A percentile compares a stretch with the other conserved stretches of the same genome.
Evolutionary conservation across 441 rosid species (phyloP).

Genomic region (Brassica hybrid): DNA sequence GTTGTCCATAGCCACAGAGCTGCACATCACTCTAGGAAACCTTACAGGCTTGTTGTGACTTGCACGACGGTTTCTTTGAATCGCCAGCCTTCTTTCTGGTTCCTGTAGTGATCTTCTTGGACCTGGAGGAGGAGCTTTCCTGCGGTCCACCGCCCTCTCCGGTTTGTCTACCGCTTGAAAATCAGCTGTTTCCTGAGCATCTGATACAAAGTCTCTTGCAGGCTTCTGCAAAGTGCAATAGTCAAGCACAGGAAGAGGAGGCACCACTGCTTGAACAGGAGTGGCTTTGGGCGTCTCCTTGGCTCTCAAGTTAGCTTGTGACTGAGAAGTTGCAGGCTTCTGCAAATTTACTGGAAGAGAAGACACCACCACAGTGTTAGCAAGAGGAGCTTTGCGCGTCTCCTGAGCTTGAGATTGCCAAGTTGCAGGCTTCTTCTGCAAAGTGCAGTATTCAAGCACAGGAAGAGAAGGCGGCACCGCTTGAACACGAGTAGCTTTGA

Average conservation of each 20-base stretch:
- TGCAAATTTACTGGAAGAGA: conserved; percentile 44
- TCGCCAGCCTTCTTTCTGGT: conserved; percentile 29
- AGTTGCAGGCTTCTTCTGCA: conserved; percentile 42
- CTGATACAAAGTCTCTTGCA: conserved; percentile 10
- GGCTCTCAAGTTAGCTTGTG: conserved; percentile 31
- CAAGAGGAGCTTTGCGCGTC: neutral
- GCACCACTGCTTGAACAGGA: conserved; percentile 7
- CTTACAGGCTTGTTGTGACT: conserved; percentile 37
- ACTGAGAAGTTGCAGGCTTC: conserved; percentile 32
- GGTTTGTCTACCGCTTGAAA: conserved; percentile 32
- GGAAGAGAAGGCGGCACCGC: conserved; percentile 35
- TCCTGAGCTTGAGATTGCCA: conserved; percentile 36
- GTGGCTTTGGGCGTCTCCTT: neutral
- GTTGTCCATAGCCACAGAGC: conserved; percentile 49
- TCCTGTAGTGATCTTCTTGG: conserved; percentile 30
- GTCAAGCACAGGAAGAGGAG: conserved; percentile 45
- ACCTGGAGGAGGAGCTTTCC: conserved; percentile 22
- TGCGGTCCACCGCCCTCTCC: conserved; percentile 19
- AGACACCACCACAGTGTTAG: neutral
- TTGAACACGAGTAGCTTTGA: neutral
- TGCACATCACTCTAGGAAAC: conserved; percentile 47
- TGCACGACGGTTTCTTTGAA: conserved; percentile 15
- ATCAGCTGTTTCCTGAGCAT: neutral
- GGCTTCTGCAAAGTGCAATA: conserved; percentile 45
- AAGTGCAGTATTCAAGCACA: conserved; percentile 35